Base-by-base conservation (phyloP, 257 asterid species). In the Solanum bulbocastanum region DNA sequence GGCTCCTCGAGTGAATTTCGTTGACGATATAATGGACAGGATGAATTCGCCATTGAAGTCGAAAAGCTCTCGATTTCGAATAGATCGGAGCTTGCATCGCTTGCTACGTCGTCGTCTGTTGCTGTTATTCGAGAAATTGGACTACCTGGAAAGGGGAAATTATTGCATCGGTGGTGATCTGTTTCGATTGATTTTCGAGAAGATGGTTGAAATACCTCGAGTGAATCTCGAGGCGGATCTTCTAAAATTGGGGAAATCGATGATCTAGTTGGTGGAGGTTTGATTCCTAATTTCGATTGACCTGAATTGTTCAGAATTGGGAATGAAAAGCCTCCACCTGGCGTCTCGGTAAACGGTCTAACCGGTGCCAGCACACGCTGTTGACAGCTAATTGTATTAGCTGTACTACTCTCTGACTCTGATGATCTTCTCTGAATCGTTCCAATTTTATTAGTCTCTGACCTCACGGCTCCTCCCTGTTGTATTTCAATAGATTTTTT, bases 51-150 rank as follows among this genome's bases (percentile, higher is more conserved):
- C 8, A 96, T 93, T 27, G 92, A 96, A 0, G 98, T 95, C 0
- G 99, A 93, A 56, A 96, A 93, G 62, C 99, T 96, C 32, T 96
- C 99, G 84, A 96, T 94, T 83, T 96, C 99, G 87, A 96, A 96
- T 6, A 96, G 87, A 86, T 96, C 99, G 0, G 99, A 96, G 82
- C 99, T 96, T 7, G 99, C 98, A 11, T 96, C 99, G 85, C 98
- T 95, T 0, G 83, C 92, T 0, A 86, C 90, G 33, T 96, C 99
- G 35, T 96, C 99, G 0, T 96, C 98, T 15, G 86, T 25, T 23
- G 90, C 91, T 11, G 87, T 65, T 22, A 81, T 69, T 20, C 93
- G 92, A 8, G 93, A 90, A 18, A 87, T 89, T 3, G 97, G 96
- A 25, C 94, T 94, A 4, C 93, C 98, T 0, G 91, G 90, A 8